Conservation (phyloP, 1,284 basidiomycete species). For the Taiwanofungus camphoratus region DNA sequence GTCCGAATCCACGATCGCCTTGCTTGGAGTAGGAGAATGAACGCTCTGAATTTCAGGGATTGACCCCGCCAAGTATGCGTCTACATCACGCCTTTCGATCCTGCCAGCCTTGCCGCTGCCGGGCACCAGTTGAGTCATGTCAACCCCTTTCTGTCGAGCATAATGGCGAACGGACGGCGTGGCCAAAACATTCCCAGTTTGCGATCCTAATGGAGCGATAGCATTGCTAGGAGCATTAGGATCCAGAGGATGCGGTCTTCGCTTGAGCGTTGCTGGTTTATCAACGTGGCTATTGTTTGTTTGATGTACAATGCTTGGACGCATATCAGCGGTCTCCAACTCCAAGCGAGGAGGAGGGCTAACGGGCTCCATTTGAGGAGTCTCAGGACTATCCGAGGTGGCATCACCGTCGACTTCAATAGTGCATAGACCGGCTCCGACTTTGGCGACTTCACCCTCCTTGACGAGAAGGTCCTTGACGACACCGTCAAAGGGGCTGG, state of each 20-base stretch:
- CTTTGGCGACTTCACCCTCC: slow-evolving; percentile 84
- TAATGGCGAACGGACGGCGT: slow-evolving; percentile 77
- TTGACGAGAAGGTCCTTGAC: slow-evolving; percentile 71
- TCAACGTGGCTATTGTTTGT: background rate
- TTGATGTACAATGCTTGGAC: too few relatives aligned
- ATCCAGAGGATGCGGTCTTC: slow-evolving; percentile 61
- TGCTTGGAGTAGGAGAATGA: slow-evolving; percentile 1
- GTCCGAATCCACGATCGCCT: slow-evolving; percentile 30
- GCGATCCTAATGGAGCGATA: slow-evolving; percentile 11
- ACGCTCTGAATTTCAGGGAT: slow-evolving; percentile 3
- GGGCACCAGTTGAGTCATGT: slow-evolving; percentile 51
- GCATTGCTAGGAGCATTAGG: slow-evolving; percentile 37
- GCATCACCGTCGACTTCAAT: slow-evolving; percentile 74
- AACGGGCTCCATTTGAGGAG: background rate
- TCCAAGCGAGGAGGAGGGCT: background rate
- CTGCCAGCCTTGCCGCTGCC: slow-evolving; percentile 76
- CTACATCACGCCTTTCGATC: slow-evolving; percentile 73
- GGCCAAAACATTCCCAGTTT: slow-evolving; percentile 47
- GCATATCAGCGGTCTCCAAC: background rate
- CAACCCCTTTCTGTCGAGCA: slow-evolving; percentile 61
- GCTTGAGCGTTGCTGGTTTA: slow-evolving; percentile 9
- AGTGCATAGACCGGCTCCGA: slow-evolving; percentile 77
- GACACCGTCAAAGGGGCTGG: slow-evolving; percentile 80
- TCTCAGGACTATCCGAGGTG: slow-evolving; percentile 14
- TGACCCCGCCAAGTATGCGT: slow-evolving; percentile 43